phyloP scores from a whole-genome alignment of 1,139 yeast genomes.

The Yamadazyma triangularis region DNA sequence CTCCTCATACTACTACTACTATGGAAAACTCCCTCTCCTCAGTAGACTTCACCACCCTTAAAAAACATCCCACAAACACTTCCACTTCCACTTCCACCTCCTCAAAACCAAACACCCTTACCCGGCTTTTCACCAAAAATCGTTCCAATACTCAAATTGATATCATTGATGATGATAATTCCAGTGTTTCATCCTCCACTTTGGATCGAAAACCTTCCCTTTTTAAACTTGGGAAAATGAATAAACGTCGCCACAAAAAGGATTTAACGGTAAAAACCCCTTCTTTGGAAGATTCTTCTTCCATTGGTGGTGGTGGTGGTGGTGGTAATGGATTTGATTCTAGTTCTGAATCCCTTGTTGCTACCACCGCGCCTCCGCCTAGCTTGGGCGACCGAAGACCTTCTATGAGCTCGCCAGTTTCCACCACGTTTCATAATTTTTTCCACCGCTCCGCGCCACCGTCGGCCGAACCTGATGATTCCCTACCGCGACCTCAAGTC shows the following conservation, averaged over 20 bases:
- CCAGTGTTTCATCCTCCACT: slow-evolving; percentile 1
- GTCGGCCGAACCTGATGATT: slow-evolving; percentile 12
- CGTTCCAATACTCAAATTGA: slow-evolving; percentile 20
- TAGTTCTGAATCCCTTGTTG: too few species aligned
- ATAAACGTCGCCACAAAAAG: slow-evolving; percentile 12
- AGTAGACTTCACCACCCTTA: slow-evolving; percentile 39
- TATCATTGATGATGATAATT: slow-evolving; percentile 6
- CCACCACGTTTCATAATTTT: slow-evolving; percentile 32
- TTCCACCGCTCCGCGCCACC: slow-evolving; percentile 25
- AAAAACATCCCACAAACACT: slow-evolving; percentile 30
- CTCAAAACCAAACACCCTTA: slow-evolving; percentile 16
- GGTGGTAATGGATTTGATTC: too few species aligned
- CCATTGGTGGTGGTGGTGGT: too few species aligned
- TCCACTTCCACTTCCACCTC: slow-evolving; percentile 16
- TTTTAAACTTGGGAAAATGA: slow-evolving; percentile 9
- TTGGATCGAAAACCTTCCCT: slow-evolving; percentile 11
- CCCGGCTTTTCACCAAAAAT: slow-evolving; percentile 33
- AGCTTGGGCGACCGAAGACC: slow-evolving; percentile 13
- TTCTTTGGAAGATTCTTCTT: slow-evolving; percentile 19
- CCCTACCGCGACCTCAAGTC: slow-evolving; percentile 22
- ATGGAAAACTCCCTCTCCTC: slow-evolving; percentile 20
- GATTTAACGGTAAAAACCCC: slow-evolving; percentile 15
- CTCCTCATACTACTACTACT: too few species aligned
- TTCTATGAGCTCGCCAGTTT: slow-evolving; percentile 31
- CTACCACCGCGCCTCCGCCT: slow-evolving; percentile 7